Evolutionary conservation across 1,284 basidiomycete genomes (phyloP).

Genomic region (Irpex rosettiformis): DNA sequence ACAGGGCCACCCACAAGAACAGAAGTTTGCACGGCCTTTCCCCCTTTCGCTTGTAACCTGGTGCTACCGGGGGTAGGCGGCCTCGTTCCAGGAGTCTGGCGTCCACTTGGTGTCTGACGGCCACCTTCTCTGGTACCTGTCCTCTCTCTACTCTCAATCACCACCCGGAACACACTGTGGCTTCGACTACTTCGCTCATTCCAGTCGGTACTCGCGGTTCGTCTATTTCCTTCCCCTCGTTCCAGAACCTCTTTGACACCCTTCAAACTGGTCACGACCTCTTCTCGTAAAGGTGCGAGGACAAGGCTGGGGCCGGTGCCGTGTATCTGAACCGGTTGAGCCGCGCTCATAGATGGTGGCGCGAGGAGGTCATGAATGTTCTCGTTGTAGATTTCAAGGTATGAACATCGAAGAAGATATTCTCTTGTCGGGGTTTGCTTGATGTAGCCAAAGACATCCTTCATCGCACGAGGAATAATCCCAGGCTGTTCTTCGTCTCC

Average conservation of each 20-base stretch:
- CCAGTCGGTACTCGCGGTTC: conserved; percentile 96
- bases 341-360: conserved; percentile 60
- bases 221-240: conserved; percentile 83
- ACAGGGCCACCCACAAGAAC: conserved; percentile 56
- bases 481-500: conserved; percentile 86
- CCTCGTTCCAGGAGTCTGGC: conserved; percentile 51
- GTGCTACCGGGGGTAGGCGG: conserved; percentile 68
- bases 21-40: conserved; percentile 75
- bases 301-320: conserved; percentile 55
- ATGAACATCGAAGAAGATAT: conserved; percentile 91
- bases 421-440: conserved; percentile 74
- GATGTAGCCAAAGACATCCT: conserved; percentile 79
- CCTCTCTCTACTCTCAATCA: conserved; percentile 77
- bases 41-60: conserved; percentile 66
- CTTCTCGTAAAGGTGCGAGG: conserved; percentile 78
- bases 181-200: conserved; percentile 91
- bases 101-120: conserved; percentile 41
- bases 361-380: conserved; percentile 84
- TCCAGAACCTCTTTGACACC: conserved; percentile 82
- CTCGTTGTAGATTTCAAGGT: conserved; percentile 98
- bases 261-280: conserved; percentile 88
- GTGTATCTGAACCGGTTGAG: conserved; percentile 67
- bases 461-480: conserved; percentile 92
- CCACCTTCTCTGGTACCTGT: conserved; percentile 44
- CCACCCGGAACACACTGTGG: conserved; percentile 91